These are phyloP conservation scores for Puccinia triticina DNA, from an alignment of 1,284 basidiomycete species.

Conservation along the genomic window DNA sequence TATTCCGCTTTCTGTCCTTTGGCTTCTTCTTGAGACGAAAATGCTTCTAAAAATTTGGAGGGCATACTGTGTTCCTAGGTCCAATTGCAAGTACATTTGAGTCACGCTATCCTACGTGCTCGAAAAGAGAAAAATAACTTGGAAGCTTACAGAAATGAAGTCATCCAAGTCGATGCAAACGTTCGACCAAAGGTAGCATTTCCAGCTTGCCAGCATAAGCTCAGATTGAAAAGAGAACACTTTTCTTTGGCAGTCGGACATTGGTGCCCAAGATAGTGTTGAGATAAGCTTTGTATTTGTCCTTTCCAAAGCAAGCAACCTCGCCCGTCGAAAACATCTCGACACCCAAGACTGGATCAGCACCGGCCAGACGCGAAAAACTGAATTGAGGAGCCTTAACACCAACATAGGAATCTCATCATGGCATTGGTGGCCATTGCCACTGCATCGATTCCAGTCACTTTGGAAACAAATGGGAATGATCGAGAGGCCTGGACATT, in stretches of 20 bases:
- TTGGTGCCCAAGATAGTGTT: constrained; percentile 96
- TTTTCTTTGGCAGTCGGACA: constrained; percentile 91
- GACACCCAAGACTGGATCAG: constrained; percentile 96
- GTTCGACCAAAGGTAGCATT: constrained; percentile 93
- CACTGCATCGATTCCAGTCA: constrained; percentile 94
- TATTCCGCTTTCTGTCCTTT: constrained; percentile 90
- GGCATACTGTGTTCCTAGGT: constrained; percentile 61
- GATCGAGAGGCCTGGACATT: constrained; percentile 96
- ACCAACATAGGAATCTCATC: constrained; percentile 91
- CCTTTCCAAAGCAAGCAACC: constrained; percentile 94
- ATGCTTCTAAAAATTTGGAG: constrained; percentile 81
- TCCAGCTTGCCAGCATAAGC: constrained; percentile 98
- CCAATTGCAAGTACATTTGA: not conserved
- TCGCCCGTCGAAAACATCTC: constrained; percentile 99
- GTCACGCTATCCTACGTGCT: not conserved
- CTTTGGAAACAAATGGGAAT: constrained; percentile 99
- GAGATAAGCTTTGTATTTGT: constrained; percentile 98
- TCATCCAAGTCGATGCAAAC: constrained; percentile 92
- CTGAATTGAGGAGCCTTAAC: constrained; percentile 99
- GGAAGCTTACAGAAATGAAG: constrained; percentile 78
- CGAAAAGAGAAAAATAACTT: not conserved
- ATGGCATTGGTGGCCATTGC: constrained; percentile 99
- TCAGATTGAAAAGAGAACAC: constrained; percentile 89
- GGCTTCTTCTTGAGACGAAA: constrained; percentile 70
- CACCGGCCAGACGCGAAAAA: constrained; percentile 90